A percentile compares a stretch with the other conserved stretches of the same genome.
Evolutionary conservation across 495 filamentous ascomycete species (phyloP).

Genomic region (Xylaria venustula): DNA sequence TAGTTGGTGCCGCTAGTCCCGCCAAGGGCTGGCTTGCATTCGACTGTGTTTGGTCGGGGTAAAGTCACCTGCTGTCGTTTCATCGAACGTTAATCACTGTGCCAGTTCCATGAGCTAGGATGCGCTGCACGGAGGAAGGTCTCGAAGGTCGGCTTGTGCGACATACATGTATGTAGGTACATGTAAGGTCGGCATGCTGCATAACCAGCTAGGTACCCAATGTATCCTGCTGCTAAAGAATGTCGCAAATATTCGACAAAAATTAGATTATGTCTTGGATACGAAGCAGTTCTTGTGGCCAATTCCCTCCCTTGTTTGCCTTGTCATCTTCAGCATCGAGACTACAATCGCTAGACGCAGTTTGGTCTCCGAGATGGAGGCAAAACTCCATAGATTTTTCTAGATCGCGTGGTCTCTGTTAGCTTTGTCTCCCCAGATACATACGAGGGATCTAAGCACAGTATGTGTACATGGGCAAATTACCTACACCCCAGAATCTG

Average conservation of each 20-base stretch:
- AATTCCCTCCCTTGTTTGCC: no score
- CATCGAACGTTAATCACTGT: no score
- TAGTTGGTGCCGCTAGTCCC: background rate
- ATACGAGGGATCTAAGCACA: background rate
- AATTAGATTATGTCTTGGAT: no score
- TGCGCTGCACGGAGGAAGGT: background rate
- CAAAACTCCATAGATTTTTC: background rate
- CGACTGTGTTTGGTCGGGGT: background rate
- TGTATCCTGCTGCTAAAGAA: no score
- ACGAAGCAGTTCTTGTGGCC: no score
- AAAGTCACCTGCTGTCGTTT: no score
- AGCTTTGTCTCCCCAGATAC: background rate
- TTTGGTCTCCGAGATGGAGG: background rate
- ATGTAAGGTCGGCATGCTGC: no score
- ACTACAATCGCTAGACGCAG: background rate
- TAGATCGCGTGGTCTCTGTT: constrained; percentile 5
- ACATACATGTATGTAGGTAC: no score
- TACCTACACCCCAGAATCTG: no score
- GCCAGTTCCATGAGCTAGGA: background rate
- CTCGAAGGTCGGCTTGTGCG: background rate
- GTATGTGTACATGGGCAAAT: background rate
- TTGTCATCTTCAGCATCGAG: no score
- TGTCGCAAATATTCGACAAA: no score
- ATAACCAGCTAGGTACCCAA: no score
- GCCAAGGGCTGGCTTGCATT: background rate